These are phyloP conservation scores for Lasiodiplodia sp. DNA, from an alignment of 2,329 filamentous ascomycete genomes.

Conservation along the genomic window DNA sequence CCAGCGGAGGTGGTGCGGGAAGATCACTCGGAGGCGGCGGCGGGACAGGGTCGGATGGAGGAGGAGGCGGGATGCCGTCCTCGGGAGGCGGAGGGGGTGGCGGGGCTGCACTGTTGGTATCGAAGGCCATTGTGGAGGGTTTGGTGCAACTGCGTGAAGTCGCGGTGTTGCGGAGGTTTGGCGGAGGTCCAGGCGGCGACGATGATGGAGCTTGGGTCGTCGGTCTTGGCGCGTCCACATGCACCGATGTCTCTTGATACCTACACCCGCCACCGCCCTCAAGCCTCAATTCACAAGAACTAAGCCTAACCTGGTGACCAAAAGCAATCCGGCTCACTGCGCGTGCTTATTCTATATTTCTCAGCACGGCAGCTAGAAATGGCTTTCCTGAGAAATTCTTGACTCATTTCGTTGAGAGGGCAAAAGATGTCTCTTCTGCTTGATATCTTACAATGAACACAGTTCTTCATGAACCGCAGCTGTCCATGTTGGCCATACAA, in stretches of 20 bases:
- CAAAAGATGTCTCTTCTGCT: slow-evolving; percentile 5
- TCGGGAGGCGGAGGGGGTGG: slow-evolving; percentile 32
- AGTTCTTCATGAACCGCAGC: not conserved
- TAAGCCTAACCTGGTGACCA: not conserved
- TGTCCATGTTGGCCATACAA: not conserved
- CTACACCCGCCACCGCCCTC: not conserved
- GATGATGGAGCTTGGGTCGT: slow-evolving; percentile 21
- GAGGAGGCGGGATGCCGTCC: slow-evolving; percentile 43
- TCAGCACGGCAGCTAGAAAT: not conserved
- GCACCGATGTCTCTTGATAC: not conserved
- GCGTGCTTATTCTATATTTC: not conserved
- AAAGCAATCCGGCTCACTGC: not conserved
- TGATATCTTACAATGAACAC: slow-evolving; percentile 15
- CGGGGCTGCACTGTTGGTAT: slow-evolving; percentile 4
- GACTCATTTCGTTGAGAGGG: slow-evolving; percentile 3
- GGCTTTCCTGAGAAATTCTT: not conserved
- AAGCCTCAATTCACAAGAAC: not conserved
- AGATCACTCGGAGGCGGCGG: slow-evolving; percentile 45
- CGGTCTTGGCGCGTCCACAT: slow-evolving; percentile 22
- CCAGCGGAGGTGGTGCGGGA: slow-evolving; percentile 32
- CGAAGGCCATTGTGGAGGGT: slow-evolving; percentile 7
- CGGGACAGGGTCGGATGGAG: slow-evolving; percentile 52
- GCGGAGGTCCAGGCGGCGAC: slow-evolving; percentile 12
- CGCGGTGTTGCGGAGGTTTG: slow-evolving; percentile 19
- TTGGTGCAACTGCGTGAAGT: not conserved